A percentile compares a stretch with the other conserved stretches of the same genome.
Conservation (phyloP, 768 basidiomycete genomes). For the Termitomyces sp. region DNA sequence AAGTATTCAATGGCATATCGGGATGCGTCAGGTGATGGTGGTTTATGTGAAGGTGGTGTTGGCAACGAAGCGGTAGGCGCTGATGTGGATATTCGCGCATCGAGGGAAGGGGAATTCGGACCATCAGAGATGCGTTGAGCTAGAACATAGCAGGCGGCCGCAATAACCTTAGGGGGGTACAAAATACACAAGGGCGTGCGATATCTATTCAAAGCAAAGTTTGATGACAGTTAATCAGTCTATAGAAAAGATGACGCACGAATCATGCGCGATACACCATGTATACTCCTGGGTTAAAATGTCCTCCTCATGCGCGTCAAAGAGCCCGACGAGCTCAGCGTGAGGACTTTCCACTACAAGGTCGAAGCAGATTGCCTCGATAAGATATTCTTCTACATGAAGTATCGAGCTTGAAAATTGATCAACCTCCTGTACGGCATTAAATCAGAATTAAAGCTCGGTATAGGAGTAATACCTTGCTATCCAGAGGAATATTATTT, state of each 20-base stretch:
- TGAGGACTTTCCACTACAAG: constrained; percentile 78
- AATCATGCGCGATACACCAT: constrained; percentile 87
- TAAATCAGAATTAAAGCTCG: neutral
- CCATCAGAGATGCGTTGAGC: constrained; percentile 71
- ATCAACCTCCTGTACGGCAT: constrained; percentile 60
- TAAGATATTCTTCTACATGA: constrained; percentile 68
- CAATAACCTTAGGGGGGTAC: constrained; percentile 64
- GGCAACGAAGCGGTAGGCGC: constrained; percentile 74
- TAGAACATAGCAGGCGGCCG: constrained; percentile 73
- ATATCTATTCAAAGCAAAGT: constrained; percentile 42
- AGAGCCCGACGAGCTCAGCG: constrained; percentile 67
- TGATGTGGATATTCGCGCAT: constrained; percentile 66
- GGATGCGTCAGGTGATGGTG: constrained; percentile 64
- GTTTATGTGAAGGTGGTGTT: constrained; percentile 75
- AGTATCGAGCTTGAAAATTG: constrained; percentile 65
- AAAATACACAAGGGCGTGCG: constrained; percentile 76
- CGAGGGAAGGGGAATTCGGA: constrained; percentile 67
- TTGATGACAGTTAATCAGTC: constrained; percentile 4
- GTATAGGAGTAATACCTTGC: constrained; percentile 43
- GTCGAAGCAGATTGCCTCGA: constrained; percentile 85
- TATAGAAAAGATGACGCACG: constrained; percentile 39
- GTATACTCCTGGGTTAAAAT: constrained; percentile 62
- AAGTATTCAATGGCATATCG: constrained; percentile 67
- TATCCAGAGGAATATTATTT: constrained; percentile 52
- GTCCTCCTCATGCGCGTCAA: constrained; percentile 48